Conservation (phyloP, 371 early-diverging fungal genomes). For the Thermomucor indicae-seudaticae region DNA sequence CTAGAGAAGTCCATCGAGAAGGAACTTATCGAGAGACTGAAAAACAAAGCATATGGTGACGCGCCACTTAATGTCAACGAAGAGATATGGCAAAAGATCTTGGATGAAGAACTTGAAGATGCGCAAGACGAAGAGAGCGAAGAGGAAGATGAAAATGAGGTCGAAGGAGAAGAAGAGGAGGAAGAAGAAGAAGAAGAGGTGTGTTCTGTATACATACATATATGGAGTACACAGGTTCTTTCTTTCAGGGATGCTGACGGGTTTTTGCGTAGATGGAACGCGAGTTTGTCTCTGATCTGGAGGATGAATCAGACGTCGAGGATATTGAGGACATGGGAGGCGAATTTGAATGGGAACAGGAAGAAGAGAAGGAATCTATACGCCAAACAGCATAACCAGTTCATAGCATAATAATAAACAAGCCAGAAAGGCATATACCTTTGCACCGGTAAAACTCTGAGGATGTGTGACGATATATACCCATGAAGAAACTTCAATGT, state of each 20-base stretch:
- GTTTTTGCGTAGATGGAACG: background rate
- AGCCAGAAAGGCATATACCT: too few relatives aligned
- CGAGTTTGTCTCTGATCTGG: slow-evolving; percentile 18
- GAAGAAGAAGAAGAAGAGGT: slow-evolving; percentile 48
- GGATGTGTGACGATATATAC: too few relatives aligned
- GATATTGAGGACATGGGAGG: slow-evolving; percentile 12
- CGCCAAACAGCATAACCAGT: too few relatives aligned
- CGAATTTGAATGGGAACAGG: slow-evolving; percentile 9
- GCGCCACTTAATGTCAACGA: slow-evolving; percentile 90
- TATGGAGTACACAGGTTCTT: background rate
- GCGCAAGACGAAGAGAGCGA: slow-evolving; percentile 74
- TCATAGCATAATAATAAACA: too few relatives aligned
- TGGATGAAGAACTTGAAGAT: slow-evolving; percentile 64
- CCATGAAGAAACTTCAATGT: too few relatives aligned
- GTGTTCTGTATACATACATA: background rate
- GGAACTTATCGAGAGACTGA: slow-evolving; percentile 94
- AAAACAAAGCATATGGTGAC: slow-evolving; percentile 91
- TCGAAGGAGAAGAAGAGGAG: slow-evolving; percentile 54
- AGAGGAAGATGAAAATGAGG: slow-evolving; percentile 60
- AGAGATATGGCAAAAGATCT: slow-evolving; percentile 77
- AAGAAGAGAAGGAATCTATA: slow-evolving; percentile 5
- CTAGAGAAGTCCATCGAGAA: slow-evolving; percentile 96
- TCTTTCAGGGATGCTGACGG: background rate
- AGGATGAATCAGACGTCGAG: slow-evolving; percentile 15
- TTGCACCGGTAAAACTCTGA: too few relatives aligned